Evolutionary conservation across 768 basidiomycete species (phyloP), one percentile per base, ranked within the genome.

Genomic region (Trametes elegans): DNA sequence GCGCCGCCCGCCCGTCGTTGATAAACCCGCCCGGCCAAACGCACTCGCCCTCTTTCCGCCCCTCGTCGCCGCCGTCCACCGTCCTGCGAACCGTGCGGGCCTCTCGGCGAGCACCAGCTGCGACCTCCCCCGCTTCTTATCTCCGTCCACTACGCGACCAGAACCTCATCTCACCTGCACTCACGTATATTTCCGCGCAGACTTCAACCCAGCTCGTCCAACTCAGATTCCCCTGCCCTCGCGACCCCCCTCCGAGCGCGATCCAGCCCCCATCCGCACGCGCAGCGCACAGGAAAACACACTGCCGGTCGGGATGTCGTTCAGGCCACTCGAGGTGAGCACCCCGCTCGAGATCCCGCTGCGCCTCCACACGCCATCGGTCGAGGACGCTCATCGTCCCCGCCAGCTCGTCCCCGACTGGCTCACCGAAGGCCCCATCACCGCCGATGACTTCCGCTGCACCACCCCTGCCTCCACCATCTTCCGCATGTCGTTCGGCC

Each of bases 401-500:
- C 35, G 36, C 24, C 55, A 63, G 56, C 57, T 58, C 27, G 29
- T 43, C 13, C 62, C 62, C 11, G 60, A 61, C 26, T 64, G 62
- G 62, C 60, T 64, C 46, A 49, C 36, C 19, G 60, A 64, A 18
- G 50, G 53, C 36, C 57, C 61, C 3, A 40, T 62, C 38, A 55
- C 49, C 29, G 51, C 61, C 42, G 60, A 61, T 43, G 62, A 64
- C 60, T 31, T 59, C 28, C 43, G 54, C 29, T 42, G 42, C 51
- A 51, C 47, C 28, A 44, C 59, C 26, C 35, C 59, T 28, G 35
- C 53, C 43, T 34, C 60, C 36, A 56, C 60, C 36, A 43, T 61
- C 56, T 49, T 53, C 55, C 51, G 53, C 44, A 44, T 51, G 56
- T 43, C 43, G 36, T 40, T 49, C 43, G 41, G 36, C 36, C 14